Evolutionary conservation across 371 early-diverging fungal species (phyloP).

Genomic region (Apophysomyces elegans): DNA sequence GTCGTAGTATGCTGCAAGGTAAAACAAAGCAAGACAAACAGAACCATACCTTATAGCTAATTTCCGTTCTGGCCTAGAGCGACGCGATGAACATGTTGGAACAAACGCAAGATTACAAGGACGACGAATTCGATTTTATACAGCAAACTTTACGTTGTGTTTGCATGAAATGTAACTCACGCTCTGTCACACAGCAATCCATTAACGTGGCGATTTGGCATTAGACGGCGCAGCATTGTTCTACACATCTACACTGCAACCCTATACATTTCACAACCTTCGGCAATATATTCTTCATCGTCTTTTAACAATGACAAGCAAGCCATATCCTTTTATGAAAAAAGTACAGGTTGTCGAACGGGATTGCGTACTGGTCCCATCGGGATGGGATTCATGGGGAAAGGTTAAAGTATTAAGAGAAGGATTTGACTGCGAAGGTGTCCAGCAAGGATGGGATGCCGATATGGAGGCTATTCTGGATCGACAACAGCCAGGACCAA

Average conservation of each 20-base stretch:
- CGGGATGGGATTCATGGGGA: slow-evolving; percentile 95
- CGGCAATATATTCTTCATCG: slow-evolving; percentile 87
- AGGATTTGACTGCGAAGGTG: slow-evolving; percentile 75
- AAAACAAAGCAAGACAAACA: slow-evolving; percentile 14
- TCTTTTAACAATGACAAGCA: slow-evolving; percentile 54
- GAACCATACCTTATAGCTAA: not conserved
- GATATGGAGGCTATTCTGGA: slow-evolving; percentile 53
- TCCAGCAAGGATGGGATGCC: slow-evolving; percentile 65
- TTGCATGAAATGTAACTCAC: slow-evolving; percentile 86
- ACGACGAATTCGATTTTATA: slow-evolving; percentile 94
- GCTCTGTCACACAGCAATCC: not conserved
- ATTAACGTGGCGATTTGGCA: slow-evolving; percentile 4
- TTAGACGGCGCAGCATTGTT: slow-evolving; percentile 91
- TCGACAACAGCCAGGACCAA: slow-evolving; percentile 37
- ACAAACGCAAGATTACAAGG: slow-evolving; percentile 84
- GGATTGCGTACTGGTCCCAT: slow-evolving; percentile 86
- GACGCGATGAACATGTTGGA: slow-evolving; percentile 80
- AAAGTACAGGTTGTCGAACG: slow-evolving; percentile 88
- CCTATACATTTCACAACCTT: slow-evolving; percentile 76
- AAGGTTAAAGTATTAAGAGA: slow-evolving; percentile 83
- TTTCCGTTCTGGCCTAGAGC: slow-evolving; percentile 54
- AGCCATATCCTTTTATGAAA: slow-evolving; percentile 60
- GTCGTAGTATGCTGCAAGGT: slow-evolving; percentile 92
- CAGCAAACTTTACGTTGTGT: slow-evolving; percentile 91
- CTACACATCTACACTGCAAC: slow-evolving; percentile 85